Evolutionary conservation across 352 stramenopile genomes (phyloP).

Genomic region (Globisporangium abappressorium): DNA sequence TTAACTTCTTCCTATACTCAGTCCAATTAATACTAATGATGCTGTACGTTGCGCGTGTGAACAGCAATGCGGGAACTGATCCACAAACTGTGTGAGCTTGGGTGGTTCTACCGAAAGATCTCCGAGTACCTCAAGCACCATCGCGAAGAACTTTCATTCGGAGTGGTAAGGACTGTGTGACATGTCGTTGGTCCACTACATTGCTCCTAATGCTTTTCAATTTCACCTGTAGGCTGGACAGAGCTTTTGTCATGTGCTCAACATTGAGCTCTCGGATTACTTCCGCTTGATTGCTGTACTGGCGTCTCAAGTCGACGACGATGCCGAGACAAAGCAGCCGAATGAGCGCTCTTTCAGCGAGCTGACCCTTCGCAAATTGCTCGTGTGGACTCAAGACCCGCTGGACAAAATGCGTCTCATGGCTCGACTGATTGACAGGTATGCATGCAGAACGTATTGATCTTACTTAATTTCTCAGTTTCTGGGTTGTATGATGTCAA

Average conservation of each 20-base stretch:
- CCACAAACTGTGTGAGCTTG: constrained; percentile 82
- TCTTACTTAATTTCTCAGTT: not conserved
- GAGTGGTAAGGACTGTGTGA: constrained; percentile 40
- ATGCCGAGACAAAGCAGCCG: constrained; percentile 58
- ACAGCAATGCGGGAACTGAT: constrained; percentile 82
- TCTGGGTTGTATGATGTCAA: not conserved
- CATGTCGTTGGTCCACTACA: not conserved
- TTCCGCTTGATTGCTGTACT: constrained; percentile 92
- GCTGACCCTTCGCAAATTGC: constrained; percentile 86
- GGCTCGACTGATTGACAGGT: constrained; percentile 86
- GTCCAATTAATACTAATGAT: not conserved
- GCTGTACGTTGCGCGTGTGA: not conserved
- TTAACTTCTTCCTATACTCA: not conserved
- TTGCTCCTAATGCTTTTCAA: constrained; percentile 1
- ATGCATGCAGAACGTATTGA: constrained; percentile 1
- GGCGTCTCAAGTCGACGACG: constrained; percentile 86
- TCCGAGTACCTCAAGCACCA: constrained; percentile 75
- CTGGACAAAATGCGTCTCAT: constrained; percentile 88
- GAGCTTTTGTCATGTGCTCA: constrained; percentile 89
- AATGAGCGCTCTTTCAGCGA: constrained; percentile 40
- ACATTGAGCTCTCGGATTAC: constrained; percentile 91
- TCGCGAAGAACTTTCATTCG: constrained; percentile 67
- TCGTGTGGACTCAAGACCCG: constrained; percentile 89
- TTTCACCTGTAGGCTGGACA: constrained; percentile 57
- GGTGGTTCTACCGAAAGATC: constrained; percentile 90